Conservation (phyloP, 2,329 filamentous ascomycete genomes). For the Berkeleyomyces rouxiae region DNA sequence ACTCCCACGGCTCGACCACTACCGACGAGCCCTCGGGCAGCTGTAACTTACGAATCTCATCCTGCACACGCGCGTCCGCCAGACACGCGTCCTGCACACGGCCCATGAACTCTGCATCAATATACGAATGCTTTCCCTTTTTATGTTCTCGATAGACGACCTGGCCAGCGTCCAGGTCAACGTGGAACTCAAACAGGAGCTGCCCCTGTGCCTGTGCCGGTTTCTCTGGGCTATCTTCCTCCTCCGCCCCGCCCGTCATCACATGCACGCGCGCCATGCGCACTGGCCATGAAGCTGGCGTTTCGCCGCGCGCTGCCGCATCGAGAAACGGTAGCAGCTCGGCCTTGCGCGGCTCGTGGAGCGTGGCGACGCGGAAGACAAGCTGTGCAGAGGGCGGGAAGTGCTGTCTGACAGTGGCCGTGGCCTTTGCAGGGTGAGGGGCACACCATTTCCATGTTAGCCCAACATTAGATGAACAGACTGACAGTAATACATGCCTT, state of each 20-base stretch:
- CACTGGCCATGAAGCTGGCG: constrained; percentile 16
- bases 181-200: constrained; percentile 21
- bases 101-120: constrained; percentile 32
- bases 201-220: constrained; percentile 5
- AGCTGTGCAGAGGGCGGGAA: constrained; percentile 14
- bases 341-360: constrained; percentile 33
- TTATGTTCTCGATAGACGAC: constrained; percentile 21
- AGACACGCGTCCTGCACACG: constrained; percentile 31
- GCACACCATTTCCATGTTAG: not conserved
- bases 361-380: constrained; percentile 33
- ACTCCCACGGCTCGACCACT: constrained; percentile 38
- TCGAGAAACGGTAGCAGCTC: constrained; percentile 30
- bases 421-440: not conserved
- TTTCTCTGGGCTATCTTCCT: not conserved
- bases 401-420: constrained; percentile 4
- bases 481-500: constrained; percentile 6
- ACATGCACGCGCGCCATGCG: constrained; percentile 27
- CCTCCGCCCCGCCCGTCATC: constrained; percentile 11
- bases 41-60: constrained; percentile 25
- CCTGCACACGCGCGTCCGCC: constrained; percentile 26
- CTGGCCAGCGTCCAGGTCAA: constrained; percentile 19
- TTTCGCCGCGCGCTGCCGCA: constrained; percentile 19
- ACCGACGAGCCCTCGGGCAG: constrained; percentile 29
- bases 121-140: constrained; percentile 28
- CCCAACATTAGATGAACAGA: not conserved